Evolutionary conservation across 2,329 filamentous ascomycete genomes (phyloP).

Genomic region (Tricladium varicosporioides): DNA sequence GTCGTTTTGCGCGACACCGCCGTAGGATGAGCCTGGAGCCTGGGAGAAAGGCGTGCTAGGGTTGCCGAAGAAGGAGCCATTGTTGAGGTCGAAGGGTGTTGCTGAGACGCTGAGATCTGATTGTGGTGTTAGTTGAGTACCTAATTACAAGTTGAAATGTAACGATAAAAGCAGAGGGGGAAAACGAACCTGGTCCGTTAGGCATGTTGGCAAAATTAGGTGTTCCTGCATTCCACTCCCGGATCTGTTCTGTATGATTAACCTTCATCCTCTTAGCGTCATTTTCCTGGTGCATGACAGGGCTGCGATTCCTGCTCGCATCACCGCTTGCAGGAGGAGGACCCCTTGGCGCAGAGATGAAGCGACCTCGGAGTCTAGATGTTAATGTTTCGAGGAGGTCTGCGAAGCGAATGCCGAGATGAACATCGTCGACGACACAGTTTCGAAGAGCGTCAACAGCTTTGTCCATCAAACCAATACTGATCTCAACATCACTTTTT

Average conservation of each 20-base stretch:
- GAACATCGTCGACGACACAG: constrained; percentile 81
- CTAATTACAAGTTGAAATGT: no score
- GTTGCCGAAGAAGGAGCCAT: constrained; percentile 49
- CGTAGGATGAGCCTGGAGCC: constrained; percentile 22
- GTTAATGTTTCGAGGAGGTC: constrained; percentile 79
- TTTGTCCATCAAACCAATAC: constrained; percentile 71
- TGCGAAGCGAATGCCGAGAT: constrained; percentile 80
- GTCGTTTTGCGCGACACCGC: constrained; percentile 30
- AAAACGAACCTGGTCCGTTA: constrained; percentile 25
- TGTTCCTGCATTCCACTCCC: constrained; percentile 31
- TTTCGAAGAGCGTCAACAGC: constrained; percentile 72
- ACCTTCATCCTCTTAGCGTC: constrained; percentile 33
- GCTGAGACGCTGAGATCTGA: constrained; percentile 50
- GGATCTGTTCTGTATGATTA: constrained; percentile 23
- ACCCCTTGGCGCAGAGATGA: constrained; percentile 61
- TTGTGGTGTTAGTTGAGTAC: neutral
- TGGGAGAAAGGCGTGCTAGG: constrained; percentile 39
- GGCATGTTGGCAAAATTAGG: constrained; percentile 22
- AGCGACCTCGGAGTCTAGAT: constrained; percentile 68
- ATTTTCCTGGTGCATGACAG: constrained; percentile 29
- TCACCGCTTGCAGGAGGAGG: constrained; percentile 31
- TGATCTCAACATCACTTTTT: constrained; percentile 73
- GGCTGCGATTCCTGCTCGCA: constrained; percentile 27
- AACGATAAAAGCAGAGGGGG: neutral
- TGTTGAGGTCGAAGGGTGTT: constrained; percentile 58